Percentiles rank a stretch among this genome's conserved stretches.
Evolutionary conservation across 2,329 filamentous ascomycete species (phyloP).

Genomic region (Xylaria sp.): DNA sequence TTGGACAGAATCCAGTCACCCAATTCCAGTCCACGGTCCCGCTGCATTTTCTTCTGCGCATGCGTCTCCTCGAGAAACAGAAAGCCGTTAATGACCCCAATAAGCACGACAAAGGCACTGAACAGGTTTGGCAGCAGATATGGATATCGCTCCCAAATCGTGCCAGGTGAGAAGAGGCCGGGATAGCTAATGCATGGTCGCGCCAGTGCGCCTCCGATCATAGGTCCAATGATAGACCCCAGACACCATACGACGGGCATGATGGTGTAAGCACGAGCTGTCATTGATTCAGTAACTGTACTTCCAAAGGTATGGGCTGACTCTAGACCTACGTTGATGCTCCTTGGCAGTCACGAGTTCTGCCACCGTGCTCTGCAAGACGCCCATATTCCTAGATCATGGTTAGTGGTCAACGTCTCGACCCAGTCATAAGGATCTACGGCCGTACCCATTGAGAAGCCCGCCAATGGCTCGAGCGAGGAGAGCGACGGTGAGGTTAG

Average conservation of each 20-base stretch:
- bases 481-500: conserved; percentile 82
- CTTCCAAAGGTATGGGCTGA: background rate
- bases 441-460: conserved; percentile 82
- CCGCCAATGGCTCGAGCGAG: conserved; percentile 90
- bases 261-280: conserved; percentile 91
- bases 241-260: conserved; percentile 99
- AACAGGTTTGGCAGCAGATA: conserved; percentile 73
- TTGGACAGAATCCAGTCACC: conserved; percentile 75
- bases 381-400: conserved; percentile 81
- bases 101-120: conserved; percentile 70
- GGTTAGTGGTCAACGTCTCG: conserved; percentile 46
- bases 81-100: conserved; percentile 73
- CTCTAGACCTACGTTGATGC: conserved; percentile 77
- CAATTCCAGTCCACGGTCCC: conserved; percentile 79
- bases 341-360: conserved; percentile 93
- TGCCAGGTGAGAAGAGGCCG: conserved; percentile 73
- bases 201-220: conserved; percentile 89
- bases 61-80: conserved; percentile 93
- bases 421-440: conserved; percentile 32
- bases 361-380: conserved; percentile 93
- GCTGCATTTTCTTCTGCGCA: conserved; percentile 78
- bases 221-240: conserved; percentile 91
- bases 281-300: conserved; percentile 45
- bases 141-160: conserved; percentile 86
- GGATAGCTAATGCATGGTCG: conserved; percentile 88